Conservation (phyloP, 1,284 basidiomycete genomes). For the Boletus chippewaensis region DNA sequence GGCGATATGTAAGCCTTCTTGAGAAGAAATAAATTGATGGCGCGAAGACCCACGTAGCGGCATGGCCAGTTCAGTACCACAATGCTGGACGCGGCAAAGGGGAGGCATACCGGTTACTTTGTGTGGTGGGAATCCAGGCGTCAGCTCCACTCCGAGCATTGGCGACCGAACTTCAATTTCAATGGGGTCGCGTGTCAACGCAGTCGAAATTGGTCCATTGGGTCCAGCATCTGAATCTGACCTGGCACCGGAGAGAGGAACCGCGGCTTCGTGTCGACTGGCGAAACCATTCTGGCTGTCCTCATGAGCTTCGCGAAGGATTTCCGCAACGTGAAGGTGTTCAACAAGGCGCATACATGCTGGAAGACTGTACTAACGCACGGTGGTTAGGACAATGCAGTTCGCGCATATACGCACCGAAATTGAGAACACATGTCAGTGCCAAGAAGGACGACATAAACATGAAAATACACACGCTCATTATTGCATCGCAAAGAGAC, state of each 20-base stretch:
- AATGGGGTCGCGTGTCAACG: neutral
- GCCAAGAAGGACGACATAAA: neutral
- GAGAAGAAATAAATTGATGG: neutral
- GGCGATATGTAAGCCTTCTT: constrained; percentile 48
- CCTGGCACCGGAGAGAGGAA: neutral
- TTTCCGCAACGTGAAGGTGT: constrained; percentile 58
- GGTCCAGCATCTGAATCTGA: neutral
- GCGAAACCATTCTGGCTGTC: constrained; percentile 1
- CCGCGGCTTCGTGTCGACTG: neutral
- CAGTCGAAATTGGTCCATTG: neutral
- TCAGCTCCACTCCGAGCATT: neutral
- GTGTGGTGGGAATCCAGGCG: neutral
- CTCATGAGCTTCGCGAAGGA: constrained; percentile 53
- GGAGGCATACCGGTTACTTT: constrained; percentile 8
- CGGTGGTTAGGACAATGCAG: neutral
- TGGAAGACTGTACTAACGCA: constrained; percentile 59
- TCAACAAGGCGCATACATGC: constrained; percentile 64
- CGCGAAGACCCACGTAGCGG: neutral
- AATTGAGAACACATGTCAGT: neutral
- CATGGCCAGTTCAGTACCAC: neutral
- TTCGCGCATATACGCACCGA: constrained; percentile 14
- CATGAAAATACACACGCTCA: constrained; percentile 44
- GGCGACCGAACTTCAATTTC: constrained; percentile 1
- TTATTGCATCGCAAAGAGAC: constrained; percentile 57
- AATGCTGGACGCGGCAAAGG: neutral